Evolutionary conservation across 441 rosid genomes (phyloP).

Genomic region (Adansonia rubrostipa): DNA sequence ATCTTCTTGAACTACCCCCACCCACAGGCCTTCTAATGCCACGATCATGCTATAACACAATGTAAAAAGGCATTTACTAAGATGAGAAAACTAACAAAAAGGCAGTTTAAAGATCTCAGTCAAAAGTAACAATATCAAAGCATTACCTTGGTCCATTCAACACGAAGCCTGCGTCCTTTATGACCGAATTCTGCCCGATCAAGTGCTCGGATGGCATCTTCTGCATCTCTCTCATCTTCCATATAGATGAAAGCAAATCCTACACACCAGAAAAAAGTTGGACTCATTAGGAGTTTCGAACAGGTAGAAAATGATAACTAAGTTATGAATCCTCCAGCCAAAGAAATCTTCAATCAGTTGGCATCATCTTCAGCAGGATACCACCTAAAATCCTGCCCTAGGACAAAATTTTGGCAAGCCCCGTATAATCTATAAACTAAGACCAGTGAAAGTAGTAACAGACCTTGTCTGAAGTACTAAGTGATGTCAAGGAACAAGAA

Average conservation of each 20-base stretch:
- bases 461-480: constrained; percentile 85
- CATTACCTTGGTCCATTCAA: constrained; percentile 93
- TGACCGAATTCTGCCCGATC: constrained; percentile 85
- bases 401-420: constrained; percentile 52
- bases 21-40: constrained; percentile 70
- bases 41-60: constrained; percentile 70
- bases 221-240: constrained; percentile 99
- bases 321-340: constrained; percentile 43
- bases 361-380: constrained; percentile 34
- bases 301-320: constrained; percentile 18
- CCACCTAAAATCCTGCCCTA: constrained; percentile 41
- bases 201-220: constrained; percentile 91
- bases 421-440: constrained; percentile 68
- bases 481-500: constrained; percentile 87
- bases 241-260: constrained; percentile 94
- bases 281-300: neutral
- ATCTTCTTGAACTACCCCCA: constrained; percentile 66
- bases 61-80: constrained; percentile 13
- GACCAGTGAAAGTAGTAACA: constrained; percentile 78
- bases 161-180: constrained; percentile 94
- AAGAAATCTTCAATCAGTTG: constrained; percentile 39
- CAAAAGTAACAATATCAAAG: constrained; percentile 13
- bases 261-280: constrained; percentile 33
- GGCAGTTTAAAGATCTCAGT: neutral
- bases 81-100: neutral